Base-by-base conservation (phyloP, 1,139 yeast species). In the Kodamaea ohmeri region DNA sequence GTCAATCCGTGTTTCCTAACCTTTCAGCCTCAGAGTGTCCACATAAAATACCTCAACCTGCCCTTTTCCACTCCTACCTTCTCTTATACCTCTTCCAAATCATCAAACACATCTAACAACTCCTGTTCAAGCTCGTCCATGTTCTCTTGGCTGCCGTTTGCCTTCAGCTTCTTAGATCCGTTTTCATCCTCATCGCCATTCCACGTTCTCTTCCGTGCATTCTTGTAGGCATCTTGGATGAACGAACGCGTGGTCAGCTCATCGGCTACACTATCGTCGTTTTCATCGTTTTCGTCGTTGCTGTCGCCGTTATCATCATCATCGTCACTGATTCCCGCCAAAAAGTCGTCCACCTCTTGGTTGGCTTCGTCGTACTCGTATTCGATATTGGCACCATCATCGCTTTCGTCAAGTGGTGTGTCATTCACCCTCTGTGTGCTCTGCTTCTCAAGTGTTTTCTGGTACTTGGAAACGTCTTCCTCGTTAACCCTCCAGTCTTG, bases 341-440 rank as follows among this genome's bases (percentile, higher is more conserved):
- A 60, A 51, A 78, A 78, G 42, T 77, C 83, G 41, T 76, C 80
- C 38, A 78, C 78, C 49, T 78, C 84, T 42, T 73, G 76, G 44
- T 73, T 75, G 17, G 80, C 77, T 26, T 74, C 80, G 34, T 70
- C 76, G 58, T 78, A 71, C 44, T 77, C 72, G 45, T 68, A 69
- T 34, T 62, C 44, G 20, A 32, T 36, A 11, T 34, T 29, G 15
- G 35, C 36, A 15, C 33, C 32, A 29, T 35, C 33, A 11, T 33
- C 34, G 4, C 25, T 33, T 15, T 32, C 32, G 17, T 32, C 36
- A 17, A 25, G 15, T 4, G 17, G 38, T 20, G 32, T 17, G 18
- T 41, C 28, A 3, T 22, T 12, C 15, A 25, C 18, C 17, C 20
- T 13, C 27, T 40, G 25, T n/a, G 27, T 31, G 19, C 43, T 44